Conservation (phyloP, 2,329 filamentous ascomycete species). For the Stagonosporopsis cucurbitacearum region DNA sequence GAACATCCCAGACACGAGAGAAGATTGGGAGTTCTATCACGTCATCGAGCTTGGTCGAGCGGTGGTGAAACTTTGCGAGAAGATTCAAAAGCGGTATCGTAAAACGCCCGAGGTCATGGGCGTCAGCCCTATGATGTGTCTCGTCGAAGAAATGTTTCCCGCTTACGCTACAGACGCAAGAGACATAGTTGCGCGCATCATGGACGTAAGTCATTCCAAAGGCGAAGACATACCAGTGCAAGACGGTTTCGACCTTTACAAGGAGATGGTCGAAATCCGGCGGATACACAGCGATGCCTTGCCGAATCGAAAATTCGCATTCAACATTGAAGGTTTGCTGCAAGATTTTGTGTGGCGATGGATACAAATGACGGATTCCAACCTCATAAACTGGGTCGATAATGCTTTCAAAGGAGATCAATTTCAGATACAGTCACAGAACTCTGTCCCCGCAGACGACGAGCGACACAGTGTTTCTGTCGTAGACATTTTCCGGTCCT, state of each 20-base stretch:
- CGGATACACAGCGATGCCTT: constrained; percentile 78
- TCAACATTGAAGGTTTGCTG: constrained; percentile 84
- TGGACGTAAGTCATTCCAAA: constrained; percentile 72
- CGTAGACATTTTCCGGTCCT: constrained; percentile 91
- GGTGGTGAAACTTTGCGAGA: constrained; percentile 83
- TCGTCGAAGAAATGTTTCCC: constrained; percentile 84
- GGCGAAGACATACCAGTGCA: constrained; percentile 81
- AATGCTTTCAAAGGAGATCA: constrained; percentile 88
- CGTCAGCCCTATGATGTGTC: constrained; percentile 69
- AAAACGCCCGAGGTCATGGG: constrained; percentile 90
- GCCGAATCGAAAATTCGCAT: constrained; percentile 75
- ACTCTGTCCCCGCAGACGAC: constrained; percentile 72
- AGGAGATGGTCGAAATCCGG: constrained; percentile 83
- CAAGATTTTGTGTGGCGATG: constrained; percentile 96
- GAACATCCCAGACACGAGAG: constrained; percentile 78
- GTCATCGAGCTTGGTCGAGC: constrained; percentile 87
- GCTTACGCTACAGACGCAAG: constrained; percentile 88
- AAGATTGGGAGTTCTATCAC: constrained; percentile 89
- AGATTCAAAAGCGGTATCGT: constrained; percentile 89
- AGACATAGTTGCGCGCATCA: constrained; percentile 81
- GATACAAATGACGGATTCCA: constrained; percentile 81
- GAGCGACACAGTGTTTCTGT: constrained; percentile 92
- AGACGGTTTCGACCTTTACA: constrained; percentile 94
- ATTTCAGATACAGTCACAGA: constrained; percentile 76
- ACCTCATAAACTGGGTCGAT: constrained; percentile 83